These are phyloP conservation scores for Cyclospora cayetanensis DNA, from an alignment of 169 alveolate species.

Conservation along the genomic window DNA sequence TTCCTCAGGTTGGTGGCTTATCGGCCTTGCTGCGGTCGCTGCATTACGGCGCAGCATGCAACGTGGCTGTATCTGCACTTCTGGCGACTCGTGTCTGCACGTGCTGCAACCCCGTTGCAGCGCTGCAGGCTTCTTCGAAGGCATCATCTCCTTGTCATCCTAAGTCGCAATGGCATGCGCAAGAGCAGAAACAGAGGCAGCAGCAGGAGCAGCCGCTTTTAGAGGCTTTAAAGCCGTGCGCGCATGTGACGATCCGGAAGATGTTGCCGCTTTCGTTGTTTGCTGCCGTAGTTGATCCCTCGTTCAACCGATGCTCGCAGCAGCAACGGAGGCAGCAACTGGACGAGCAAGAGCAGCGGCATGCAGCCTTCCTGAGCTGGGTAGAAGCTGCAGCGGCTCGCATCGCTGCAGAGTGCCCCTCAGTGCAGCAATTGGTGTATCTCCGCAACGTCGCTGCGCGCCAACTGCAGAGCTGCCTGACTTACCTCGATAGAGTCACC, in stretches of 20 bases:
- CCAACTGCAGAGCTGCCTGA: constrained; percentile 56
- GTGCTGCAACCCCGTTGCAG: constrained; percentile 40
- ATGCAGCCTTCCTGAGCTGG: constrained; percentile 12
- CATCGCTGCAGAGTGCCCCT: constrained; percentile 10
- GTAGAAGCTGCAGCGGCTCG: constrained; percentile 37
- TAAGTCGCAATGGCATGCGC: background rate
- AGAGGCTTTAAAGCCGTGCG: constrained; percentile 28
- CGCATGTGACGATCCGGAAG: background rate
- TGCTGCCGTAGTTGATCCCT: background rate
- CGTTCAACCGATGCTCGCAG: background rate
- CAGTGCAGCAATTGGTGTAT: background rate
- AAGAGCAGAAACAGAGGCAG: constrained; percentile 29
- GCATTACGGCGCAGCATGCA: constrained; percentile 61
- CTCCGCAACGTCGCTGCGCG: constrained; percentile 24
- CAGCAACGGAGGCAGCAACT: background rate
- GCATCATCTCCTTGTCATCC: too few relatives aligned
- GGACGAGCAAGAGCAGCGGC: constrained; percentile 25
- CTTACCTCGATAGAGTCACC: constrained; percentile 63
- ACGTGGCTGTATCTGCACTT: constrained; percentile 47
- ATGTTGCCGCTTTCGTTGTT: constrained; percentile 23
- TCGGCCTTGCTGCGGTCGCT: constrained; percentile 36
- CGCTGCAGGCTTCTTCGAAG: constrained; percentile 16
- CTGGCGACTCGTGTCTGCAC: constrained; percentile 46
- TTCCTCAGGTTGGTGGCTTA: constrained; percentile 60
- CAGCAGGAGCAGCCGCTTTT: background rate